Evolutionary conservation across 345 rosid genomes (phyloP).

Genomic region (Eucalyptus melliodora): DNA sequence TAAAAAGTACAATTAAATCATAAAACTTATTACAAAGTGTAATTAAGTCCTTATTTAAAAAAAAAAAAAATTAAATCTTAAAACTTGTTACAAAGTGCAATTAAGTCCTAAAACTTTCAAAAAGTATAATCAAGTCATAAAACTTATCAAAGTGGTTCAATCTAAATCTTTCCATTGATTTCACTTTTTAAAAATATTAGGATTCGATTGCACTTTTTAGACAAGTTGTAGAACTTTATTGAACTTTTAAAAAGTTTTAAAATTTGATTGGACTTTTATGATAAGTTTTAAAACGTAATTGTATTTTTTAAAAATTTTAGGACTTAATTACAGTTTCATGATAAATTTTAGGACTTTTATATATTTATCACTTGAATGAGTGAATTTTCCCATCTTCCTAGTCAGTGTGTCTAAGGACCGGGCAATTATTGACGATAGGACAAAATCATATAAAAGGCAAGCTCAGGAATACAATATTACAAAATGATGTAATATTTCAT

Average conservation of each 20-base stretch:
- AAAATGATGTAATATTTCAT: too few relatives aligned
- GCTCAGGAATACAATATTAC: neutral
- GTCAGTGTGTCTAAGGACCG: fast-evolving
- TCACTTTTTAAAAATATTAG: fast-evolving
- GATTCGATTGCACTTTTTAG: fast-evolving
- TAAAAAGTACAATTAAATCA: fast-evolving
- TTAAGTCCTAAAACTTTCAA: fast-evolving
- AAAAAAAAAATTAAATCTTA: too few relatives aligned
- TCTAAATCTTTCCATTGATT: fast-evolving
- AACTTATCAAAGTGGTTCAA: fast-evolving
- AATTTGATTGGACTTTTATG: fast-evolving
- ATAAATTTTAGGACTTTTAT: fast-evolving
- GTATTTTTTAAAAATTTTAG: fast-evolving
- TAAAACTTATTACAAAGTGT: fast-evolving
- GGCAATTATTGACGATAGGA: neutral
- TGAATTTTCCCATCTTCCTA: neutral
- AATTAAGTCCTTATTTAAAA: fast-evolving
- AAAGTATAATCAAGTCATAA: fast-evolving
- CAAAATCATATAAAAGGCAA: neutral
- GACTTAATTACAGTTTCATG: fast-evolving
- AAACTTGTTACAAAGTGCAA: fast-evolving
- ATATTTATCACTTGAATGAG: fast-evolving
- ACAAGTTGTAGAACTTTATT: fast-evolving
- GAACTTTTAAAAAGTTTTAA: fast-evolving
- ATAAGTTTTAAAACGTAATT: fast-evolving